Percentiles rank a stretch among this genome's conserved stretches.
phyloP scores from a whole-genome alignment of 345 rosid genomes.

The Salix suchowensis region DNA sequence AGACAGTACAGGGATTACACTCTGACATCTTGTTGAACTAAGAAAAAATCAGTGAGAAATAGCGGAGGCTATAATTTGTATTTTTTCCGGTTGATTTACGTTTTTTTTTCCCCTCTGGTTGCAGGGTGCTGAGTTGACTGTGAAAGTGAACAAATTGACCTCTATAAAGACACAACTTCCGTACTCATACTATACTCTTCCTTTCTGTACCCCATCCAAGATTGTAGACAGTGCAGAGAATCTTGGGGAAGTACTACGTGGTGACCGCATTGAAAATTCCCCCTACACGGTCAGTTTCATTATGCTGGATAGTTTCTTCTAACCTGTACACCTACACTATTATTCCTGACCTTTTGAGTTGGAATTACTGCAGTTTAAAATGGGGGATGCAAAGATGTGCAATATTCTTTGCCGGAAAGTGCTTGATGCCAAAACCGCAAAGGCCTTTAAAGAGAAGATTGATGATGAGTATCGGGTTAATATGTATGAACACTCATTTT shows the following conservation, averaged over 20 bases:
- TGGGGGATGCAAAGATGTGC: constrained; percentile 90
- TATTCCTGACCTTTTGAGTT: constrained; percentile 14
- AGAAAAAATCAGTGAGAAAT: neutral
- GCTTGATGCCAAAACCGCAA: constrained; percentile 58
- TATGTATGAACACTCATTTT: constrained; percentile 46
- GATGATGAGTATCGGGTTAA: constrained; percentile 90
- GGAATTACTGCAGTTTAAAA: constrained; percentile 61
- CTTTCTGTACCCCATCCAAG: constrained; percentile 60
- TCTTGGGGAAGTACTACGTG: constrained; percentile 98
- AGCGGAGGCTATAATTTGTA: neutral
- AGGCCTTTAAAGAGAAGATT: constrained; percentile 81
- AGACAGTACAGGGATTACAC: neutral
- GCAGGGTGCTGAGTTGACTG: constrained; percentile 72
- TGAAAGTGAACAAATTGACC: constrained; percentile 90
- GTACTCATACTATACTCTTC: constrained; percentile 74
- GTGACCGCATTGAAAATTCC: constrained; percentile 92
- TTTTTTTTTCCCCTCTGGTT: neutral
- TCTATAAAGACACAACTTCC: constrained; percentile 95
- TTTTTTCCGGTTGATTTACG: neutral
- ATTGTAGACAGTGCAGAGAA: constrained; percentile 91
- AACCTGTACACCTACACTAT: neutral
- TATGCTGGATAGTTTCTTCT: neutral
- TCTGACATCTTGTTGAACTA: neutral
- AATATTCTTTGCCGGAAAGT: constrained; percentile 46
- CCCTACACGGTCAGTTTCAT: constrained; percentile 58